Percentiles rank a stretch among this genome's conserved stretches.
Evolutionary conservation across 805 yeast species (phyloP).

Genomic region (Cyberlindnera euphorbiae): DNA sequence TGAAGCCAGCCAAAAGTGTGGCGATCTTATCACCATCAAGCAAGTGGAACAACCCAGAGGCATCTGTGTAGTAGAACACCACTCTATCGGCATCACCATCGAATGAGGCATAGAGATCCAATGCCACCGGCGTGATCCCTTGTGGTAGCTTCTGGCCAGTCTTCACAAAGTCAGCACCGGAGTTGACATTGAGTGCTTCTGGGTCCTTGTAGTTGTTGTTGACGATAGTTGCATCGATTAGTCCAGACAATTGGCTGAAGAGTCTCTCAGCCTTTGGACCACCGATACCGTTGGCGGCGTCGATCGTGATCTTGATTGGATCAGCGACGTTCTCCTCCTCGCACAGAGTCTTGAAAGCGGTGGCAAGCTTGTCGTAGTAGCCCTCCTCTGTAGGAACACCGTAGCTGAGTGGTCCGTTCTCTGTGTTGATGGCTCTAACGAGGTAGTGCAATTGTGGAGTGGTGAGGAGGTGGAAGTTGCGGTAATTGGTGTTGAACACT

Average conservation of each 20-base stretch:
- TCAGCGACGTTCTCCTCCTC: conserved; percentile 22
- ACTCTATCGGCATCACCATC: conserved; percentile 98
- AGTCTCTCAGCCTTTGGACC: conserved; percentile 63
- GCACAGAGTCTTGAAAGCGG: conserved; percentile 45
- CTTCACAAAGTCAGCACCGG: conserved; percentile 96
- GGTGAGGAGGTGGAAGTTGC: conserved; percentile 68
- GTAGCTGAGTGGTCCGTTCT: conserved; percentile 33
- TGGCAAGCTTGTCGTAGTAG: conserved; percentile 60
- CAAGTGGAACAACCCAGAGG: conserved; percentile 39
- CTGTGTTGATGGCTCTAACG: conserved; percentile 68
- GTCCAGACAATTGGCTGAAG: conserved; percentile 36
- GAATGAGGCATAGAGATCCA: conserved; percentile 68
- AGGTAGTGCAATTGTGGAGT: conserved; percentile 94
- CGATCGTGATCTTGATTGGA: conserved; percentile 55
- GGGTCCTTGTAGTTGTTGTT: conserved; percentile 57
- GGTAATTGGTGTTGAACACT: conserved; percentile 39
- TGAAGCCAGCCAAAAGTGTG: conserved; percentile 69
- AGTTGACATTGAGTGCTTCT: conserved; percentile 57
- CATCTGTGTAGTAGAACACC: conserved; percentile 63
- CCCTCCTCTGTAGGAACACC: conserved; percentile 64
- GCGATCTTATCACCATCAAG: conserved; percentile 95
- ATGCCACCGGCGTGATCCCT: conserved; percentile 43
- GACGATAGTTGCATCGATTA: conserved; percentile 42
- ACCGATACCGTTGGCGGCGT: conserved; percentile 97
- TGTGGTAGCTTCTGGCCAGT: conserved; percentile 77